Conservation (phyloP, 768 basidiomycete species). For the Mycena venus region DNA sequence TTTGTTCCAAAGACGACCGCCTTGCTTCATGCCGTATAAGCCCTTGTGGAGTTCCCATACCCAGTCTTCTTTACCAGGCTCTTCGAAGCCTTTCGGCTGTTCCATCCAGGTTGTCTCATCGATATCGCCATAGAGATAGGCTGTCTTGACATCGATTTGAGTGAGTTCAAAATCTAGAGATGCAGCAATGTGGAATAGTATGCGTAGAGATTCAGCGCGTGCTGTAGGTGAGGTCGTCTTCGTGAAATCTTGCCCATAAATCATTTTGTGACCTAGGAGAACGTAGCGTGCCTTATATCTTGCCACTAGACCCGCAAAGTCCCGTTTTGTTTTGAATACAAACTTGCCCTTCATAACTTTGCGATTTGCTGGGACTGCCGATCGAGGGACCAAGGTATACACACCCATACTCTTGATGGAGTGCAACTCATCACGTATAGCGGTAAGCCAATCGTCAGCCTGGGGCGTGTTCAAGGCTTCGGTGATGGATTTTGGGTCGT, state of each 20-base stretch:
- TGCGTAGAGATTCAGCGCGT: too few species aligned
- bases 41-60: too few species aligned
- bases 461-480: background rate
- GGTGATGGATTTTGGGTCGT: background rate
- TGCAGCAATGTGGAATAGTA: slow-evolving; percentile 51
- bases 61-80: too few species aligned
- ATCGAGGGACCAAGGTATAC: slow-evolving; percentile 41
- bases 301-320: slow-evolving; percentile 43
- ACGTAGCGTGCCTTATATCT: slow-evolving; percentile 56
- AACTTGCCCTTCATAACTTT: slow-evolving; percentile 48
- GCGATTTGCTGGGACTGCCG: slow-evolving; percentile 24
- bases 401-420: slow-evolving; percentile 42
- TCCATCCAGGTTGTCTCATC: too few species aligned
- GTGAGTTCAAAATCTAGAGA: slow-evolving; percentile 48
- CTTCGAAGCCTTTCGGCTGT: too few species aligned
- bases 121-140: slow-evolving; percentile 56
- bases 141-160: slow-evolving; percentile 56
- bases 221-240: too few species aligned
- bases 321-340: slow-evolving; percentile 47
- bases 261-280: slow-evolving; percentile 56
- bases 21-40: too few species aligned
- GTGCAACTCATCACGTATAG: slow-evolving; percentile 39
- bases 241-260: slow-evolving; percentile 57
- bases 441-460: too few species aligned
- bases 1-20: too few species aligned